Base-by-base conservation (phyloP, 1,284 basidiomycete species). In the Phylloporus gajari region DNA sequence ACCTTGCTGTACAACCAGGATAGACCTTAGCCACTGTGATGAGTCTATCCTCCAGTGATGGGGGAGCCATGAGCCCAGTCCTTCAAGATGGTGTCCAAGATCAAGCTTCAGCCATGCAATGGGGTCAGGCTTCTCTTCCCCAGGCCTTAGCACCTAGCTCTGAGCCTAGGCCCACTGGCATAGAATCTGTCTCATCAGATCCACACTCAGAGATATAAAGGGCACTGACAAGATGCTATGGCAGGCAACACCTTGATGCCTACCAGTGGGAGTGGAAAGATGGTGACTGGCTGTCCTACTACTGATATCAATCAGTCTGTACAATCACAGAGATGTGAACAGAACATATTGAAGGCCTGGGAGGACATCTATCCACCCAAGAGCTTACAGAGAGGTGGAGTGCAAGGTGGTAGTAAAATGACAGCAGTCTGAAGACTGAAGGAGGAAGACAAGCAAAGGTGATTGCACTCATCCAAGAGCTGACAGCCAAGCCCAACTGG, bases 241-340 rank as follows among this genome's bases (percentile, higher is more conserved):
- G 68, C 0, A 60, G 27, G 38, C 8, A 23, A 30, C 2, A 5
- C 1, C 70, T 75, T n/a, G 61, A 71, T 65, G 65, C 15, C 8
- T 70, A 75, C 30, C 3, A 60, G 17, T 76, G 76, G 71, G 69
- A 77, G 53, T 75, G 74, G 67, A 64, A 17, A 21, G 71, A 70
- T 27, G 51, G 68, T 58, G 66, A 67, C 17, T 72, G 71, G 65
- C 60, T 75, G 2, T 73, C 76, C 5, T 19, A 35, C 46, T 77
- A 78, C 38, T 4, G 2, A 3, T 75, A 70, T 23, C 71, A 72
- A 61, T 60, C 66, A 1, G 68, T 72, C 13, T 21, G 5, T 0
- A 8, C 5, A 0, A 73, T 78, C 67, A 69, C 72, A 17, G 73
- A 76, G 56, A 40, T 77, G 56, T 77, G 73, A 75, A 67, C 61